A percentile compares a stretch with the other conserved stretches of the same genome.
phyloP scores from a whole-genome alignment of 352 stramenopile genomes.

The Pythium brachiatum region DNA sequence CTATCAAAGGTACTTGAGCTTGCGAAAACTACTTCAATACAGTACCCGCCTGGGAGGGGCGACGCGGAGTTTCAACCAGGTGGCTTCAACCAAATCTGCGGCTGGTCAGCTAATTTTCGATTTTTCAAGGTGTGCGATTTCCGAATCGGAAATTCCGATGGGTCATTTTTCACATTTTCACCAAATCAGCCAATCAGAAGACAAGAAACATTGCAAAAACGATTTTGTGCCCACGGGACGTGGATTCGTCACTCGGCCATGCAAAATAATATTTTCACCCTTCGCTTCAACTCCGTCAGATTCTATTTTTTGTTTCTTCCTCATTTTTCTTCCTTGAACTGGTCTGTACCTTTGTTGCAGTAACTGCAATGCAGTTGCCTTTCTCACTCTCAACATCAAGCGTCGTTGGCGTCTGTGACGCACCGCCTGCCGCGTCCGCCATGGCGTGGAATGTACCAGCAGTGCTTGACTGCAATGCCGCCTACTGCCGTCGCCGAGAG shows the following conservation, averaged over 20 bases:
- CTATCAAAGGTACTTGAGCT: slow-evolving; percentile 23
- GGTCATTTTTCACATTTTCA: too few species aligned
- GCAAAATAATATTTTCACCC: background rate
- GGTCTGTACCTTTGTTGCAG: slow-evolving; percentile 21
- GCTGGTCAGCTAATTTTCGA: background rate
- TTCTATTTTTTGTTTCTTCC: slow-evolving; percentile 1
- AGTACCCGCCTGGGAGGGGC: background rate
- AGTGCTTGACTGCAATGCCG: slow-evolving; percentile 67
- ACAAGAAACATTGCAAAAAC: background rate
- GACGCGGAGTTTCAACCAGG: background rate
- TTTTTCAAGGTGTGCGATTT: too few species aligned
- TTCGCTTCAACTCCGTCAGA: background rate
- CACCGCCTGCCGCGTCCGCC: slow-evolving; percentile 31
- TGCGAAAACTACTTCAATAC: slow-evolving; percentile 4
- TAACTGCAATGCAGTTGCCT: background rate
- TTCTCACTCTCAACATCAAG: background rate
- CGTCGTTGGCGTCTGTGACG: slow-evolving; percentile 6
- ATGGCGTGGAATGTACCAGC: slow-evolving; percentile 63
- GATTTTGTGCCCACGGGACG: background rate
- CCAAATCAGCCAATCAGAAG: background rate
- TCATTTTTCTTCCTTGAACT: background rate
- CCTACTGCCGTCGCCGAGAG: slow-evolving; percentile 44
- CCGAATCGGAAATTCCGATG: too few species aligned
- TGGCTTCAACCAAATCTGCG: slow-evolving; percentile 10
- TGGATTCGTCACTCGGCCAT: background rate